Base-by-base conservation (phyloP, 805 yeast genomes). In the Allodekkera sacchari region DNA sequence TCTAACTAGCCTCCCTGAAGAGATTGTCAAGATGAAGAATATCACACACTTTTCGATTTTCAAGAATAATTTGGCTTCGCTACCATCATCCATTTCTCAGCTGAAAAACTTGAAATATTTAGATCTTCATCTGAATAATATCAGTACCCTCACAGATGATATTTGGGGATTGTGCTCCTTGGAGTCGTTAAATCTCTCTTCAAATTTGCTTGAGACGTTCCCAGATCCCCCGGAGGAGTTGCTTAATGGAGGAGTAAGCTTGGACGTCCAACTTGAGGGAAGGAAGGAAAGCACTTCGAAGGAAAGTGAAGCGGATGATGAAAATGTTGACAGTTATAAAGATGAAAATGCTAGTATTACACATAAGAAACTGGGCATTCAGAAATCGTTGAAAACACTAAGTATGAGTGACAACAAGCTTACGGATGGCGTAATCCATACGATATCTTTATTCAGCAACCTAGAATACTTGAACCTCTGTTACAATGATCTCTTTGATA, bases 121-220 rank as follows among this genome's bases (percentile, higher is more conserved):
- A 34, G 96, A 89, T 53, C 57, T 85, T 26, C 96, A 89, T 55
- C 73, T 83, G 26, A 89, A 89, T 55, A 87, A 87, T 48, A 63
- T 89, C 42, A 77, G 83, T 42, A 52, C 61, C 6, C 59, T 89
- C 18, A 83, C 85, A 0, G 67, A 68, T 18, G 80, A 74, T 14
- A 66, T 83, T 21, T 83, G 88, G 81, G 59, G 68, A 32, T 55
- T 83, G 46, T 55, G 53, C 25, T 69, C 74, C 5, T 64, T 83
- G 42, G 64, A 71, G 4, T 53, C 58, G 5, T 61, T 85, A 40
- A 85, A 85, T 53, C 64, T 80, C 1, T 76, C 94, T 0, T 81
- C 94, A 0, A 85, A 85, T 45, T 61, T 77, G 41, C 58, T 83
- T 18, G 73, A 72, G 20, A 47, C 65, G 0, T 72, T 79, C 43